phyloP scores from a whole-genome alignment of 169 alveolate species.

The Haemoproteus tartakovskyi region DNA sequence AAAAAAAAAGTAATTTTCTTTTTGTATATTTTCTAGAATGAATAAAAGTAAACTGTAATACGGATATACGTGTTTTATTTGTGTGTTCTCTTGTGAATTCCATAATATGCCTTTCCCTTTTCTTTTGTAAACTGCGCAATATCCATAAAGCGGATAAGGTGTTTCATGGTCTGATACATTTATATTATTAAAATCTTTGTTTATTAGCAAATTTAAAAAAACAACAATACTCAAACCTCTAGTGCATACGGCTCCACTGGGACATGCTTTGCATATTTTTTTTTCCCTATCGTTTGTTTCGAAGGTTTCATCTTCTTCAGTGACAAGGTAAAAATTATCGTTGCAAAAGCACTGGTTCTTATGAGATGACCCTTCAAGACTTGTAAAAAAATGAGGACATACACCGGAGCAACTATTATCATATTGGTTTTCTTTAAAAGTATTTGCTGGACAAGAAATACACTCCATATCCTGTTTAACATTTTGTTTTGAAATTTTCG shows the following conservation, averaged over 20 bases:
- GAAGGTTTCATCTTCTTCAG: conserved; percentile 3
- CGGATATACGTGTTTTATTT: conserved; percentile 28
- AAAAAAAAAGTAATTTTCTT: conserved; percentile 38
- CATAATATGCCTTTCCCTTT: conserved; percentile 14
- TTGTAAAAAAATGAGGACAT: conserved; percentile 74
- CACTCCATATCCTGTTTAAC: conserved; percentile 38
- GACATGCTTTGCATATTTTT: conserved; percentile 17
- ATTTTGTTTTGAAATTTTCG: conserved; percentile 15
- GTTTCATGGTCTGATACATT: conserved; percentile 51
- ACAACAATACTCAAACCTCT: conserved; percentile 48
- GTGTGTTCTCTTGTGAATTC: conserved; percentile 37
- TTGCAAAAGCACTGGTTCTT: conserved; percentile 76
- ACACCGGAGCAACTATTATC: conserved; percentile 73
- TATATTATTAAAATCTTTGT: conserved; percentile 38
- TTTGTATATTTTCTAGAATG: conserved; percentile 37
- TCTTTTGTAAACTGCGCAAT: conserved; percentile 49
- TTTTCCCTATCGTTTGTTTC: neutral
- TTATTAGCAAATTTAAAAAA: conserved; percentile 20
- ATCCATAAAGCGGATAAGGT: conserved; percentile 55
- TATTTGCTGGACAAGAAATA: conserved; percentile 69
- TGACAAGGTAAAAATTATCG: conserved; percentile 61
- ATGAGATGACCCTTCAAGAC: conserved; percentile 74
- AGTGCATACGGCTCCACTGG: conserved; percentile 58
- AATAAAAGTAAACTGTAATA: conserved; percentile 55
- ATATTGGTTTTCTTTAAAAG: conserved; percentile 70